Conservation (phyloP, 176 grass and related monocot genomes). For the Oryza punctata region DNA sequence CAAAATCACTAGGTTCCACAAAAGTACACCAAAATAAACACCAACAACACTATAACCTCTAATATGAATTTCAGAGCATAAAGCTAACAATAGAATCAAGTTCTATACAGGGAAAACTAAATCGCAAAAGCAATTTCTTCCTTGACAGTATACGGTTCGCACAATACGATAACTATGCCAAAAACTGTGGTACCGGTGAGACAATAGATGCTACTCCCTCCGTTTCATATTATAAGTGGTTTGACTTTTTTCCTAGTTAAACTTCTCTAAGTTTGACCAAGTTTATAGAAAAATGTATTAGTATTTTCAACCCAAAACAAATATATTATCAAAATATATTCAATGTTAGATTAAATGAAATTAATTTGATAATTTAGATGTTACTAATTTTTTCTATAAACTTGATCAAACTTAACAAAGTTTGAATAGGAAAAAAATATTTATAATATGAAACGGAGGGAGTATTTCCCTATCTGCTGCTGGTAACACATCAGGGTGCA, state of each 20-base stretch:
- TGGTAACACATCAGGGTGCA: background rate
- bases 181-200: background rate
- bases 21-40: background rate
- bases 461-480: background rate
- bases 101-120: background rate
- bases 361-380: too few species aligned
- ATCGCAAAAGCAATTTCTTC: background rate
- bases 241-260: too few species aligned
- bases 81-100: background rate
- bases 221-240: too few species aligned
- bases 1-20: background rate
- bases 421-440: too few species aligned
- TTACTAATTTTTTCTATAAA: too few species aligned
- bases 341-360: too few species aligned
- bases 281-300: too few species aligned
- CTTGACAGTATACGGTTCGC: background rate
- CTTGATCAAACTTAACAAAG: too few species aligned
- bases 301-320: too few species aligned
- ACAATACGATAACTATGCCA: background rate
- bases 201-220: background rate
- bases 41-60: background rate
- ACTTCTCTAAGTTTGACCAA: too few species aligned
- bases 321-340: too few species aligned
- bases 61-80: slow-evolving; percentile 1
- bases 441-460: too few species aligned